phyloP scores from a whole-genome alignment of 2,329 filamentous ascomycete species.

The Trichoderma aggressivum region DNA sequence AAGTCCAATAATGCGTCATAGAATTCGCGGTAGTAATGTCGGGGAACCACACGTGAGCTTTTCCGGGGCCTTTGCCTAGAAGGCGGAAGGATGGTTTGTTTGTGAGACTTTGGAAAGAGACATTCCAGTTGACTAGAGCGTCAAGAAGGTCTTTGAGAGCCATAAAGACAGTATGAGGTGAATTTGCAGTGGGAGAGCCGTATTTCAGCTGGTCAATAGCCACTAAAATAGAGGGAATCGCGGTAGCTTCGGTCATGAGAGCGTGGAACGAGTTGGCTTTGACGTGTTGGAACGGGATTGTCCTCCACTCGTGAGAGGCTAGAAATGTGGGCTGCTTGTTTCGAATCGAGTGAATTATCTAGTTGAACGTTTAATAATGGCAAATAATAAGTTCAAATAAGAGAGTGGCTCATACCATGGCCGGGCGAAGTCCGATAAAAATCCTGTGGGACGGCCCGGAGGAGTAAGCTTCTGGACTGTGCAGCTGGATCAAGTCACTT shows the following conservation, averaged over 20 bases:
- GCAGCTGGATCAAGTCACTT: constrained; percentile 32
- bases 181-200: not conserved
- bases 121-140: not conserved
- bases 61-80: not conserved
- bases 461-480: constrained; percentile 30
- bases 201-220: constrained; percentile 19
- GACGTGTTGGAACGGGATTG: constrained; percentile 30
- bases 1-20: constrained; percentile 38
- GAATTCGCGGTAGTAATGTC: constrained; percentile 37
- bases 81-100: constrained; percentile 15
- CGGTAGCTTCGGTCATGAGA: constrained; percentile 30
- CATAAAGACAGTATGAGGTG: not conserved
- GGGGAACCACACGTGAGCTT: constrained; percentile 29
- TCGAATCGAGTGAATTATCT: constrained; percentile 33
- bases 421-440: constrained; percentile 39
- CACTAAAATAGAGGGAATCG: constrained; percentile 30
- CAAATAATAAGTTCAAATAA: not conserved
- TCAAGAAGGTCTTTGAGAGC: not conserved
- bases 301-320: constrained; percentile 28
- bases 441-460: constrained; percentile 36
- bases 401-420: constrained; percentile 31
- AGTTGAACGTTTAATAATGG: not conserved
- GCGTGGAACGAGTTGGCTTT: constrained; percentile 31
- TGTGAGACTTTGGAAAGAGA: not conserved
- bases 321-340: constrained; percentile 32